phyloP scores from a whole-genome alignment of 371 early-diverging fungal species.

The Mycotypha africana region DNA sequence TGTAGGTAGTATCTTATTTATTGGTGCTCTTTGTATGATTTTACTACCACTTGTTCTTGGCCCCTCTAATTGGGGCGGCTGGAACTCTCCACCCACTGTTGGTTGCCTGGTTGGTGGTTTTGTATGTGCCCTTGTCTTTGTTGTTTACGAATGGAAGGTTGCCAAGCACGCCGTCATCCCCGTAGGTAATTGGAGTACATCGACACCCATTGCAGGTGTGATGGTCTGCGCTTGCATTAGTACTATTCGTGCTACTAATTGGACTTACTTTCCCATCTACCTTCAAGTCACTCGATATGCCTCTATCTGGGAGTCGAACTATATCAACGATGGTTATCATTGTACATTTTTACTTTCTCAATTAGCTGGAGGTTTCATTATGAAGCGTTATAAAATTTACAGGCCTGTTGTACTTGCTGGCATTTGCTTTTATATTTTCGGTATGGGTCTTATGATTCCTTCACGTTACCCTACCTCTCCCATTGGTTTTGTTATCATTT shows the following conservation, averaged over 20 bases:
- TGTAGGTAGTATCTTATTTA: constrained; percentile 34
- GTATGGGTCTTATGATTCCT: constrained; percentile 46
- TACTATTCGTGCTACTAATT: constrained; percentile 34
- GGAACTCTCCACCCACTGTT: constrained; percentile 18
- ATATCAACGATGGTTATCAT: constrained; percentile 39
- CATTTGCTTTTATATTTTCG: constrained; percentile 24
- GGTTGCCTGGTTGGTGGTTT: constrained; percentile 28
- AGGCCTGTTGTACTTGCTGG: constrained; percentile 39
- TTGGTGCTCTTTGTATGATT: constrained; percentile 29
- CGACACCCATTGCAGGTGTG: constrained; percentile 33
- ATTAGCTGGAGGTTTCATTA: constrained; percentile 22
- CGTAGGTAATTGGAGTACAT: constrained; percentile 30
- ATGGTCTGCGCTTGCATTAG: constrained; percentile 32
- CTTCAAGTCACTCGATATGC: constrained; percentile 33
- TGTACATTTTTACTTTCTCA: constrained; percentile 28
- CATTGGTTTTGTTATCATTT: constrained; percentile 23
- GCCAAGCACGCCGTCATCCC: constrained; percentile 35
- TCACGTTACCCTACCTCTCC: constrained; percentile 31
- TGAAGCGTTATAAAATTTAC: constrained; percentile 29
- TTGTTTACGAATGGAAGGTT: constrained; percentile 30
- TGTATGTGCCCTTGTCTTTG: constrained; percentile 17
- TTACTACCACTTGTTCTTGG: constrained; percentile 40
- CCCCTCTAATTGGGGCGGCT: constrained; percentile 24
- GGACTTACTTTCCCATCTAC: constrained; percentile 33
- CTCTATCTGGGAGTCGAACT: constrained; percentile 12